These are phyloP conservation scores for Polytrichum commune DNA, from an alignment of 225 moss, liverwort and hornwort species.

Conservation along the genomic window DNA sequence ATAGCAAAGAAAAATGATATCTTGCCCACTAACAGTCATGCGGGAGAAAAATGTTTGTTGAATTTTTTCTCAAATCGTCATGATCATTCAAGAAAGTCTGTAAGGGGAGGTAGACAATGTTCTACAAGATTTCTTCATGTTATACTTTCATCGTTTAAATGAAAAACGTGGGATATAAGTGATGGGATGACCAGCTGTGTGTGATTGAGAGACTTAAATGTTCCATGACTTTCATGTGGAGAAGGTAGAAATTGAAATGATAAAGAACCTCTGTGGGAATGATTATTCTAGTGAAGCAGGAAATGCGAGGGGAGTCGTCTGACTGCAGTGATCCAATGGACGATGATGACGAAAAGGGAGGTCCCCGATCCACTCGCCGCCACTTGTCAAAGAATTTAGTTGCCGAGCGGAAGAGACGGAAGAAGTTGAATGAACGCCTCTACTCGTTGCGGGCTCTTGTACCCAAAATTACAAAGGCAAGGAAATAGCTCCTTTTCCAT, in stretches of 20 bases:
- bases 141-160: too few species aligned
- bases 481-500: not conserved
- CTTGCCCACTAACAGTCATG: too few species aligned
- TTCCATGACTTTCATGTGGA: too few species aligned
- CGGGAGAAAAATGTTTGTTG: too few species aligned
- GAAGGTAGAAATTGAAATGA: not conserved
- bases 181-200: too few species aligned
- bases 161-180: too few species aligned
- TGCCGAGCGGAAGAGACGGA: constrained; percentile 94
- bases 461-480: constrained; percentile 96
- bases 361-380: constrained; percentile 74
- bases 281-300: constrained; percentile 68
- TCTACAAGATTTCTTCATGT: too few species aligned
- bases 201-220: too few species aligned
- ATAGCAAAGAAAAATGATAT: too few species aligned
- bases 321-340: constrained; percentile 98
- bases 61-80: too few species aligned
- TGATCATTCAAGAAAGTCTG: too few species aligned
- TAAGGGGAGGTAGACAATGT: too few species aligned
- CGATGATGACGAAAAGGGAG: constrained; percentile 89
- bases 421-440: constrained; percentile 95
- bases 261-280: constrained; percentile 12
- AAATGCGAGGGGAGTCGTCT: constrained; percentile 92
- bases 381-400: constrained; percentile 97
- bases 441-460: constrained; percentile 95